phyloP scores from a whole-genome alignment of 495 filamentous ascomycete species.

The Aspergillus steynii region DNA sequence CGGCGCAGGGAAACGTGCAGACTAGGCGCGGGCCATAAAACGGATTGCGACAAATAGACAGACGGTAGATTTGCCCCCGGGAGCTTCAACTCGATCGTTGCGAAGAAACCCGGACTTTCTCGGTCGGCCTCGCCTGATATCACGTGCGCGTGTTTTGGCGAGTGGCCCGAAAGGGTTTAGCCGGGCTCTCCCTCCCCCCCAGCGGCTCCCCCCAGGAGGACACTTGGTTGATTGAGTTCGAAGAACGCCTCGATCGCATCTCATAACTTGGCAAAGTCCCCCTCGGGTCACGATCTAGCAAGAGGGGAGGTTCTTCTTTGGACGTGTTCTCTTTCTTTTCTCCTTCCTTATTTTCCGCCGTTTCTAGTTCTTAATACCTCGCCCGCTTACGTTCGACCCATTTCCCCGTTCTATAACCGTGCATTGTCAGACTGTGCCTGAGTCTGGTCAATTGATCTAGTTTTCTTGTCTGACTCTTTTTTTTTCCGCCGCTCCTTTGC shows the following conservation, averaged over 20 bases:
- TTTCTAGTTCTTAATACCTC: slow-evolving; percentile 8
- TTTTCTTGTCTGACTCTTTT: slow-evolving; percentile 21
- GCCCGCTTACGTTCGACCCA: neutral
- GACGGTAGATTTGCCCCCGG: neutral
- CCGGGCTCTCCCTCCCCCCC: slow-evolving; percentile 24
- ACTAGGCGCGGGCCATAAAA: neutral
- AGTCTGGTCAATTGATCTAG: slow-evolving; percentile 17
- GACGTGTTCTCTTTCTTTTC: slow-evolving; percentile 10
- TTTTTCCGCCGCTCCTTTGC: slow-evolving; percentile 26
- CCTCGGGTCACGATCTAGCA: slow-evolving; percentile 19
- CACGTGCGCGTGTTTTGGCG: slow-evolving; percentile 48
- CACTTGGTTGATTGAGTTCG: slow-evolving; percentile 40
- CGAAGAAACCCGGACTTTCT: slow-evolving; percentile 7
- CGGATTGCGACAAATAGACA: neutral
- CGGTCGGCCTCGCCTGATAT: slow-evolving; percentile 32
- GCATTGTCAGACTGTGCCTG: slow-evolving; percentile 1
- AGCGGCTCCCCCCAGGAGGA: slow-evolving; percentile 47
- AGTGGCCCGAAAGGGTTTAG: slow-evolving; percentile 36
- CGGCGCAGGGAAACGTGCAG: neutral
- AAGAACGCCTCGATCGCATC: slow-evolving; percentile 16
- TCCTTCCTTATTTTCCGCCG: neutral
- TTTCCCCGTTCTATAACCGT: slow-evolving; percentile 1
- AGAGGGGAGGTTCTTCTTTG: slow-evolving; percentile 25
- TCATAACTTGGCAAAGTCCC: slow-evolving; percentile 15
- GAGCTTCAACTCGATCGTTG: neutral